Evolutionary conservation across 2,329 filamentous ascomycete genomes (phyloP), one percentile per base, ranked within the genome.

Genomic region (Aspergillus calidoustus): DNA sequence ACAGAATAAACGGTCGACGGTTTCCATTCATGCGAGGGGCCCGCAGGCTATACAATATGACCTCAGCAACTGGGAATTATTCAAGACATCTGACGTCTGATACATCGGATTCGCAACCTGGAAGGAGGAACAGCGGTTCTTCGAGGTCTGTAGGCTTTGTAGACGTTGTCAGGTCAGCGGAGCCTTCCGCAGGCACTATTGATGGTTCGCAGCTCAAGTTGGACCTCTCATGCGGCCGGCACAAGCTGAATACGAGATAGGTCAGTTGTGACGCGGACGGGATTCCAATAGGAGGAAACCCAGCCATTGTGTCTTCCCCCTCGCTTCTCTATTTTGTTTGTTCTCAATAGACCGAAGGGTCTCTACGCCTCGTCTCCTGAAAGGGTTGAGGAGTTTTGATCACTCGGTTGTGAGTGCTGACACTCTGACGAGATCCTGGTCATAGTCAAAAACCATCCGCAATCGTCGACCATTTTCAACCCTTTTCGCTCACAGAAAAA

Each of bases 141-240:
- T 25, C 44, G 34, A 41, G 34, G 11, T 13, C 34, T 15, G 11
- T 15, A 41, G 48, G 25, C 23, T 23, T 11, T 48, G 28, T 47
- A 23, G 44, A 30, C 23, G 34, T 22, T 54, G 49, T 55, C 31
- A 44, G 43, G 48, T 46, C 30, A n/a, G 43, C 25, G 15, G 43
- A 31, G 54, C 44, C 9, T 31, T 54, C 28, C 46, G 59, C 59
- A 61, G 53, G 49, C 46, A 47, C 54, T 61, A 61, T 58, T 51
- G 59, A 61, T 23, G 41, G 48, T 61, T 55, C 47, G 59, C 23
- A 48, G 53, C n/a, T 34, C 23, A 5, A 34, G 34, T 34, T 44
- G 55, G 55, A 54, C 50, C 44, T 58, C 46, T 61, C 54, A 61
- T 54, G 34, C 52, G 25, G 23, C 30, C 50, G 49, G 23, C 50